Evolutionary conservation across 116 monocot species (phyloP).

Genomic region (Phalaenopsis hybrid): DNA sequence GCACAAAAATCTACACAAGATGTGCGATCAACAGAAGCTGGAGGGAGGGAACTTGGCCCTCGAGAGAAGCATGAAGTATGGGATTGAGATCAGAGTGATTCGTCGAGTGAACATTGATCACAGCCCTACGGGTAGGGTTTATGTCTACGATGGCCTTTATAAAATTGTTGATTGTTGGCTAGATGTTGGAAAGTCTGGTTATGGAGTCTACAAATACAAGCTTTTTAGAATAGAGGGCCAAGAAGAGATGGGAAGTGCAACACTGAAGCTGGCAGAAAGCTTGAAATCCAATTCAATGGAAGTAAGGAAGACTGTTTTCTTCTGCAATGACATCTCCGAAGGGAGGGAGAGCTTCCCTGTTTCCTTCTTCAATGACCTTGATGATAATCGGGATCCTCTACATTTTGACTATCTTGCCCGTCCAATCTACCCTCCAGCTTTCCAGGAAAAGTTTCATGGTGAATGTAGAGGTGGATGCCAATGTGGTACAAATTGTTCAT

Average conservation of each 20-base stretch:
- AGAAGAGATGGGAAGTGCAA: constrained; percentile 31
- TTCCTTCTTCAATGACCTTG: constrained; percentile 36
- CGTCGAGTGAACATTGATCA: constrained; percentile 16
- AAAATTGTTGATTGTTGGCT: constrained; percentile 28
- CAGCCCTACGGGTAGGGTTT: constrained; percentile 26
- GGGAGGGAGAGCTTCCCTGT: constrained; percentile 29
- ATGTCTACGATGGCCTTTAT: constrained; percentile 58
- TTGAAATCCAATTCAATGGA: constrained; percentile 18
- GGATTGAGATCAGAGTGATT: constrained; percentile 43
- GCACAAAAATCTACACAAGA: constrained; percentile 11
- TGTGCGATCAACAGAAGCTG: constrained; percentile 25
- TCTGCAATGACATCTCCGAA: constrained; percentile 27
- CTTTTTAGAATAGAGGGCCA: constrained; percentile 37
- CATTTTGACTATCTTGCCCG: constrained; percentile 24
- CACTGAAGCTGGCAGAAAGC: constrained; percentile 19
- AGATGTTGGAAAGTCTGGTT: constrained; percentile 39
- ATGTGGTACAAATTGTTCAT: constrained; percentile 19
- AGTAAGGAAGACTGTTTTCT: constrained; percentile 13
- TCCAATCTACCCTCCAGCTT: constrained; percentile 23
- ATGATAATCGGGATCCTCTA: constrained; percentile 32
- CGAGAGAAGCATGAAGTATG: constrained; percentile 35
- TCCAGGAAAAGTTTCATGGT: constrained; percentile 9
- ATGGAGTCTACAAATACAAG: constrained; percentile 38
- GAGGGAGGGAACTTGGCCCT: constrained; percentile 39
- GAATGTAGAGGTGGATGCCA: constrained; percentile 21